Percentiles rank a stretch among this genome's conserved stretches.
These are phyloP conservation scores for Vicia villosa DNA, from an alignment of 306 rosid genomes.

Conservation along the genomic window DNA sequence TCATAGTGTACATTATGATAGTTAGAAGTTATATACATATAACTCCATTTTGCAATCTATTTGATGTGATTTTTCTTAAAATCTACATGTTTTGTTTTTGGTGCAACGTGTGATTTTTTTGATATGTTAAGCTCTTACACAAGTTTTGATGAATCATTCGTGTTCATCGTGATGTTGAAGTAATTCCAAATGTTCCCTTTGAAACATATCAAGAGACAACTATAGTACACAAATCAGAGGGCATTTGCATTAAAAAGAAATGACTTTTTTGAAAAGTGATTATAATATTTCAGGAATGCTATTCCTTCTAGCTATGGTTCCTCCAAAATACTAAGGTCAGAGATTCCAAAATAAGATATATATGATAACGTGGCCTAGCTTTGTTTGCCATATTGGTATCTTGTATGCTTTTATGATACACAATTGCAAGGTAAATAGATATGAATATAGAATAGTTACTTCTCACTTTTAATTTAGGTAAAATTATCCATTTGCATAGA, in stretches of 20 bases:
- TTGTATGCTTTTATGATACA: constrained; percentile 22
- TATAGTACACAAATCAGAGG: constrained; percentile 14
- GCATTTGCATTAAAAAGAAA: constrained; percentile 33
- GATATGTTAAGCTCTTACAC: constrained; percentile 31
- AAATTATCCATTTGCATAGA: not conserved
- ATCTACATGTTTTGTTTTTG: not conserved
- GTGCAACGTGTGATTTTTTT: not conserved
- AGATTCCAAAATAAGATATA: constrained; percentile 40
- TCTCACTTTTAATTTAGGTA: constrained; percentile 9
- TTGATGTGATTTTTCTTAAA: constrained; percentile 22
- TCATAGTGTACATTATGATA: constrained; percentile 36
- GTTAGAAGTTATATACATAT: constrained; percentile 1
- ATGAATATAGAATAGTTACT: not conserved
- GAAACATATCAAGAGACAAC: constrained; percentile 34
- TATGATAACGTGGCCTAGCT: constrained; percentile 34
- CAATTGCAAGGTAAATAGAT: constrained; percentile 1
- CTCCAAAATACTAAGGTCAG: constrained; percentile 13
- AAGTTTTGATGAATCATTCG: constrained; percentile 41
- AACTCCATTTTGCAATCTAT: constrained; percentile 37
- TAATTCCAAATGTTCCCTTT: constrained; percentile 44
- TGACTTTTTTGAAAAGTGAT: constrained; percentile 40
- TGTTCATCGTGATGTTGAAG: constrained; percentile 45
- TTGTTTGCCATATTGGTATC: constrained; percentile 23
- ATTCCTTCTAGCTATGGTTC: constrained; percentile 52
- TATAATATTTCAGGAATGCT: constrained; percentile 39